Percentiles rank a stretch among this genome's conserved stretches.
phyloP scores from a whole-genome alignment of 176 grass and related monocot species.

The Zoysia pacifica region DNA sequence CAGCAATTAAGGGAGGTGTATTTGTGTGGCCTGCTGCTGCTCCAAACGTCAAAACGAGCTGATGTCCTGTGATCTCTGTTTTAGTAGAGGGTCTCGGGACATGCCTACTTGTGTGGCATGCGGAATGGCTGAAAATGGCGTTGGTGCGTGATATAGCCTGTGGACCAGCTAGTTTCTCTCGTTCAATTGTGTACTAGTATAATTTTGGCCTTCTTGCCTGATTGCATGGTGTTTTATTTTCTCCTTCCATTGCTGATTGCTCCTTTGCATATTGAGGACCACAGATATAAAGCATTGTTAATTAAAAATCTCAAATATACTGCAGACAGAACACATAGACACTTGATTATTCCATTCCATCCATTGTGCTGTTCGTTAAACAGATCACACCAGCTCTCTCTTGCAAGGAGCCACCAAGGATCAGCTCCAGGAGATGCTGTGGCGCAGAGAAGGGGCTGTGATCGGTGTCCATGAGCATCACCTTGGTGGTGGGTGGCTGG shows the following conservation, averaged over 20 bases:
- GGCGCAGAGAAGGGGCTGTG: neutral
- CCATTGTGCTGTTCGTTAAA: no score
- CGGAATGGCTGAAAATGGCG: neutral
- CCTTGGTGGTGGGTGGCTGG: no score
- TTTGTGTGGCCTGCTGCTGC: neutral
- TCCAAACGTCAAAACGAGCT: conserved; percentile 27
- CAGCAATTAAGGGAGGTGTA: neutral
- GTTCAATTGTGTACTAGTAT: neutral
- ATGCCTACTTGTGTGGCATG: conserved; percentile 27
- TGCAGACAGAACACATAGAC: no score
- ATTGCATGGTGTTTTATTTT: neutral
- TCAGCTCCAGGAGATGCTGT: neutral
- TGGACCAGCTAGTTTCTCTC: conserved; percentile 23
- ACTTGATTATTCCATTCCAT: no score
- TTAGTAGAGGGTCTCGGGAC: conserved; percentile 5
- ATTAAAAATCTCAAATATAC: neutral
- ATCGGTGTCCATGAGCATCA: no score
- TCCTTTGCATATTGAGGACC: neutral
- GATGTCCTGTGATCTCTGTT: neutral
- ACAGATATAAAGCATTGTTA: no score
- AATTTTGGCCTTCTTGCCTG: neutral
- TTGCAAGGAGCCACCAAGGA: neutral
- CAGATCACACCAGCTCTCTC: neutral
- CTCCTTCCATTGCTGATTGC: neutral
- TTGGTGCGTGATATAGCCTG: neutral